A percentile compares a stretch with the other conserved stretches of the same genome.
Conservation (phyloP, 352 stramenopile species). For the Phytophthora palmivora region DNA sequence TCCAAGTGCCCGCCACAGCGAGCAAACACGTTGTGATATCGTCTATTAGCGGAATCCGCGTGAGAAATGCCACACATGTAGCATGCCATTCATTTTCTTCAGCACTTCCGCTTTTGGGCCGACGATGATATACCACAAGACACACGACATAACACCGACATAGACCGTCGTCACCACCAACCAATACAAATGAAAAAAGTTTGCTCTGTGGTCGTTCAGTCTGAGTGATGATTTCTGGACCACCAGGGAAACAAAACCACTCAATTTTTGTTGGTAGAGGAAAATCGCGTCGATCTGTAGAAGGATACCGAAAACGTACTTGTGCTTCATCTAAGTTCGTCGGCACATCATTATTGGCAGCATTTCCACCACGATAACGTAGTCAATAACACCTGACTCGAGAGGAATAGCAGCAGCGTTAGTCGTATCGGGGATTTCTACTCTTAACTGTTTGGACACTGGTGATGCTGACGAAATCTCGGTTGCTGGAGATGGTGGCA, state of each 20-base stretch:
- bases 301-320: slow-evolving; percentile 73
- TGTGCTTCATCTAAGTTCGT: slow-evolving; percentile 51
- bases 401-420: slow-evolving; percentile 42
- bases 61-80: slow-evolving; percentile 80
- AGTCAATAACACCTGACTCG: slow-evolving; percentile 76
- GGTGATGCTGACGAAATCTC: slow-evolving; percentile 50
- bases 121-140: slow-evolving; percentile 72
- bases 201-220: slow-evolving; percentile 51
- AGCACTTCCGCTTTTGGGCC: slow-evolving; percentile 6
- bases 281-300: slow-evolving; percentile 58
- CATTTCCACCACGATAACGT: slow-evolving; percentile 70
- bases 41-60: slow-evolving; percentile 68
- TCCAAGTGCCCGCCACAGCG: slow-evolving; percentile 60
- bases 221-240: slow-evolving; percentile 66
- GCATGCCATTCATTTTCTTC: slow-evolving; percentile 59
- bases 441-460: slow-evolving; percentile 34
- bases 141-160: slow-evolving; percentile 77
- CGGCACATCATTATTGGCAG: neutral
- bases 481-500: slow-evolving; percentile 19
- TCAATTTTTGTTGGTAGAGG: slow-evolving; percentile 88
- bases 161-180: slow-evolving; percentile 76
- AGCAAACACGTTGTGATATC: slow-evolving; percentile 62
- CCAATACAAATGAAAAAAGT: slow-evolving; percentile 83
- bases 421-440: slow-evolving; percentile 8
- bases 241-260: slow-evolving; percentile 88